A percentile compares a stretch with the other conserved stretches of the same genome.
Conservation (phyloP, 148 eudicot genomes). For the Fagopyrum esculentum region DNA sequence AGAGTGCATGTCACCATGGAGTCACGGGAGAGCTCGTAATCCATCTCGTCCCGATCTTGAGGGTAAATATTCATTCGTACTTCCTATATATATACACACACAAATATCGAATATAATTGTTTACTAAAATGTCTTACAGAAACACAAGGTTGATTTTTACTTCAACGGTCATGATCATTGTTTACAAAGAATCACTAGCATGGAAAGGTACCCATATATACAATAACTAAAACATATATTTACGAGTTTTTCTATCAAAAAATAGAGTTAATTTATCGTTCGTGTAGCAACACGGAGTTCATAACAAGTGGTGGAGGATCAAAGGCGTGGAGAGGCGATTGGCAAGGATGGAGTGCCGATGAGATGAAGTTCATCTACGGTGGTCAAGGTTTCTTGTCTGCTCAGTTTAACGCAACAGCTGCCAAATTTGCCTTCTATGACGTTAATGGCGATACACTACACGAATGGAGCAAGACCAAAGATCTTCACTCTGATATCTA, state of each 20-base stretch:
- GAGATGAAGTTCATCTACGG: conserved; percentile 63
- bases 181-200: conserved; percentile 64
- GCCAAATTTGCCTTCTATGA: conserved; percentile 43
- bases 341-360: conserved; percentile 24
- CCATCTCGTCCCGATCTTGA: conserved; percentile 52
- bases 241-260: neutral
- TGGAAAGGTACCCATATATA: conserved; percentile 33
- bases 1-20: conserved; percentile 81
- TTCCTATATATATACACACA: neutral
- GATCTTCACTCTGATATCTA: neutral
- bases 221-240: neutral
- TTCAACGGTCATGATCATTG: conserved; percentile 93
- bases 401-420: conserved; percentile 28
- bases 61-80: neutral
- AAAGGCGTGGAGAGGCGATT: conserved; percentile 77
- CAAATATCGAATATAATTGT: neutral
- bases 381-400: conserved; percentile 85
- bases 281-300: conserved; percentile 23
- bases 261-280: neutral
- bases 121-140: neutral
- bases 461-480: conserved; percentile 37
- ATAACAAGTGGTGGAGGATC: conserved; percentile 83
- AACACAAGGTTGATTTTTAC: conserved; percentile 59
- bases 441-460: conserved; percentile 43
- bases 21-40: conserved; percentile 62